These are phyloP conservation scores for Zoysia matrella DNA, from an alignment of 202 grass and related monocot species.

Conservation along the genomic window DNA sequence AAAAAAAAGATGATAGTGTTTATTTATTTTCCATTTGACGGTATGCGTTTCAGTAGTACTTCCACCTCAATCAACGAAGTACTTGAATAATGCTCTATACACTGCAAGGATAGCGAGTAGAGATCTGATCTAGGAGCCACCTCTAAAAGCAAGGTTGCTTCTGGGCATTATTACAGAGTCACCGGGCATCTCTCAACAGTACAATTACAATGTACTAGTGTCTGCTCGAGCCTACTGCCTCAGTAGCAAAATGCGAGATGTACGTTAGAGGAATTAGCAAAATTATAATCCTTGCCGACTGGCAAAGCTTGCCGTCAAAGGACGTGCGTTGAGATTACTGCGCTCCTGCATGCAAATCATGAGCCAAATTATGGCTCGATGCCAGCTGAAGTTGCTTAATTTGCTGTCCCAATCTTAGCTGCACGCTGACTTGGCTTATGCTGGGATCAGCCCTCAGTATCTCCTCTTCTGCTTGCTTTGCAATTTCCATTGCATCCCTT, in stretches of 20 bases:
- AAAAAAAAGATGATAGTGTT: background rate
- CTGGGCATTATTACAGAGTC: conserved; percentile 33
- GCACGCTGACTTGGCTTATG: conserved; percentile 87
- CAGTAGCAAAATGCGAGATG: conserved; percentile 28
- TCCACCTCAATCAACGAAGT: background rate
- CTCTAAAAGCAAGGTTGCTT: background rate
- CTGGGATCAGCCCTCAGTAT: conserved; percentile 70
- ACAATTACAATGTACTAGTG: background rate
- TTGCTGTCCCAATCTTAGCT: conserved; percentile 74
- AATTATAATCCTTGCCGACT: conserved; percentile 7
- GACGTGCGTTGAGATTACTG: background rate
- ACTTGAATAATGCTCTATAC: background rate
- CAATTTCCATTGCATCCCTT: conserved; percentile 88
- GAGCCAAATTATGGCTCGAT: conserved; percentile 3
- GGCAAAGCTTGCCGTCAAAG: background rate
- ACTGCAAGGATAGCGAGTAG: background rate
- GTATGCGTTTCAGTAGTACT: background rate
- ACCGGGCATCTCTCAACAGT: conserved; percentile 4
- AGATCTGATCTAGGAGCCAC: background rate
- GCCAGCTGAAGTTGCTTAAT: conserved; percentile 64
- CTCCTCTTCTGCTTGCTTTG: conserved; percentile 72
- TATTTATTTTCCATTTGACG: background rate
- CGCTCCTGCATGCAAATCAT: conserved; percentile 20
- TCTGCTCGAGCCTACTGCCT: conserved; percentile 23
- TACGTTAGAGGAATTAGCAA: conserved; percentile 28